phyloP scores from a whole-genome alignment of 371 early-diverging fungal genomes.

The Mortierella sp. region DNA sequence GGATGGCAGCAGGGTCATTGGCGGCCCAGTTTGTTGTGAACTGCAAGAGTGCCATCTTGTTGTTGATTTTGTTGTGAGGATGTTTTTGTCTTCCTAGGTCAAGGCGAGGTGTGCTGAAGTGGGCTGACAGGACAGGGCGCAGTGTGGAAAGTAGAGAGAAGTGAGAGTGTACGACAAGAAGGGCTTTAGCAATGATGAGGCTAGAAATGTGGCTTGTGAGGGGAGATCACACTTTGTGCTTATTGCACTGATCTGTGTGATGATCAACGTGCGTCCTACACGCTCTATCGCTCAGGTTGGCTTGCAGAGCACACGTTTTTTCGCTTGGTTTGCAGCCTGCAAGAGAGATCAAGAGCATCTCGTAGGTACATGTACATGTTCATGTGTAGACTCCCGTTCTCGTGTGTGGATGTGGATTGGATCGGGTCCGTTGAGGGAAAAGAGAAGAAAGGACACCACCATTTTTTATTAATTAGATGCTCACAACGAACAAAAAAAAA shows the following conservation, averaged over 20 bases:
- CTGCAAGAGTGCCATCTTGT: neutral
- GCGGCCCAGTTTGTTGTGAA: neutral
- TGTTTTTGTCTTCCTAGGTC: neutral
- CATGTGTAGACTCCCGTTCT: too few relatives aligned
- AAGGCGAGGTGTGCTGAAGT: neutral
- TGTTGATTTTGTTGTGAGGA: neutral
- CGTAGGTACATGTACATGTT: neutral
- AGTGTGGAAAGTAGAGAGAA: conserved; percentile 1
- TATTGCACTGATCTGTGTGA: neutral
- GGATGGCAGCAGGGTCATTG: neutral
- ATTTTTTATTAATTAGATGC: conserved; percentile 2
- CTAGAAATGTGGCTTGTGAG: neutral
- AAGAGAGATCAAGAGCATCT: neutral
- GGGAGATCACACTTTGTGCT: neutral
- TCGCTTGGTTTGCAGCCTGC: neutral
- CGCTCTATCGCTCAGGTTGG: neutral
- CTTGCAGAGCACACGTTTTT: neutral
- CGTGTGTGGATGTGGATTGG: neutral
- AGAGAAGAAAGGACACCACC: neutral
- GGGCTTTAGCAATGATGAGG: too few relatives aligned
- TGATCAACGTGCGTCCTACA: neutral
- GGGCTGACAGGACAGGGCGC: neutral
- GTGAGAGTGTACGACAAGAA: too few relatives aligned
- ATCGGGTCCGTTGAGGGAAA: neutral
- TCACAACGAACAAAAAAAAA: neutral